Base-by-base conservation (phyloP, 2,329 filamentous ascomycete species). In the Sphaerulina musiva region DNA sequence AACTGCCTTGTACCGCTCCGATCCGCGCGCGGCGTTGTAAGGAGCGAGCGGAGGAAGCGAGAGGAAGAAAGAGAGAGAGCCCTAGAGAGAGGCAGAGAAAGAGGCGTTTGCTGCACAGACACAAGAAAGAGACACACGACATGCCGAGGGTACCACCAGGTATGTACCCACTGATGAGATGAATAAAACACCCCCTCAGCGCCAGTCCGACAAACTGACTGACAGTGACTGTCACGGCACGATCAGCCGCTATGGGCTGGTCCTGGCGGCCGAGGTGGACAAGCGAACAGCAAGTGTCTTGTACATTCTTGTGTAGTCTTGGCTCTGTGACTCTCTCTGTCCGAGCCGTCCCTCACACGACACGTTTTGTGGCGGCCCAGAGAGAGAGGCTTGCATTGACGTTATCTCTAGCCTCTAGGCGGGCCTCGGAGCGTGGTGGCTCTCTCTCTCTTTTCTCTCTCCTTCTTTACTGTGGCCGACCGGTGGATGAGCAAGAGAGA, bases 221-320 rank as follows among this genome's bases (percentile, higher is more conserved):
- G 14, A 17, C 1, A 17, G 1, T 17, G 14, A 17, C 14, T 17
- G 14, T 17, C 14, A 17, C 58, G 58, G 55, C 49, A 47, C 50
- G 36, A 45, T 11, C 38, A 50, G 44, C 50, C 36, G 40, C 29
- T 20, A n/a, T 29, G 43, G 44, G 46, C 56, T 44, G 54, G 53
- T 50, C 4, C 26, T 26, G 26, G 4, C 14, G 14, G 14, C 14
- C 14, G 38, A 51, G 49, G 56, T 56, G 56, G 53, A 50, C 53
- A 34, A 52, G 43, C 43, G 48, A 31, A 29, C 40, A 34, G 53
- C 43, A 47, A 38, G 55, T 54, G 55, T 59, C 58, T 59, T 59
- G 58, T 59, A 52, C 53, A 32, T 23, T 57, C 53, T 60, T 57
- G 55, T 56, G 55, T 48, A 54, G 42, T 52, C 58, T 59, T 57